Evolutionary conservation across 495 filamentous ascomycete genomes (phyloP).

Genomic region (Coniosporium apollinis): DNA sequence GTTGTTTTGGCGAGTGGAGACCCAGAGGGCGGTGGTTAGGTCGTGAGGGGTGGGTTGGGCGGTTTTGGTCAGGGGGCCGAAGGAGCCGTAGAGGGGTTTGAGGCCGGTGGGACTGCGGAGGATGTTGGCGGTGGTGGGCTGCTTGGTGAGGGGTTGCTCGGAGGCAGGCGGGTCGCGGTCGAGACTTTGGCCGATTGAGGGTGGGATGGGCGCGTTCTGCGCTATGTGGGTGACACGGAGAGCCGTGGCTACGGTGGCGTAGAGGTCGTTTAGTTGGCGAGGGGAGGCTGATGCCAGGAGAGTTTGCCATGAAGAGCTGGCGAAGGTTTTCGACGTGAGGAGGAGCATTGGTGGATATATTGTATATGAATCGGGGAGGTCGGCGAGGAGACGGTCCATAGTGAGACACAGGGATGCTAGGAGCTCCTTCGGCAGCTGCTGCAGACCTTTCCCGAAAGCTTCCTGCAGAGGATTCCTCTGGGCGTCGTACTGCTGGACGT

Average conservation of each 20-base stretch:
- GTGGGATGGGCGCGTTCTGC: conserved; percentile 54
- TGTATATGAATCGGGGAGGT: conserved; percentile 47
- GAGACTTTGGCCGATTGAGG: conserved; percentile 10
- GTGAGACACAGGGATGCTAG: neutral
- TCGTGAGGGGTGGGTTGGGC: conserved; percentile 26
- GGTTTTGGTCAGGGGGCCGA: conserved; percentile 32
- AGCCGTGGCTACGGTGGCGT: conserved; percentile 27
- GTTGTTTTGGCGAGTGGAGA: conserved; percentile 53
- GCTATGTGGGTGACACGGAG: conserved; percentile 51
- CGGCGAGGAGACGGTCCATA: conserved; percentile 11
- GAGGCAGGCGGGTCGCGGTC: conserved; percentile 2
- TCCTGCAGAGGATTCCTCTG: conserved; percentile 3
- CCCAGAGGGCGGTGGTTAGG: conserved; percentile 55
- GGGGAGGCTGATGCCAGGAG: conserved; percentile 28
- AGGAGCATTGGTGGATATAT: conserved; percentile 55
- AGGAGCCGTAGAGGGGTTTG: conserved; percentile 46
- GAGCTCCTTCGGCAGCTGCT: conserved; percentile 3
- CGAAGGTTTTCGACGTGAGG: conserved; percentile 43
- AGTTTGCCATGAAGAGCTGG: conserved; percentile 1
- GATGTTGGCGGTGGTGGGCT: no score
- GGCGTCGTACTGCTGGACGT: no score
- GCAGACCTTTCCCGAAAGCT: conserved; percentile 4
- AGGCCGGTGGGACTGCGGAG: conserved; percentile 49
- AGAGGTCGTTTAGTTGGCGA: conserved; percentile 35
- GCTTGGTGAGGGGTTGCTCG: no score